Conservation (phyloP, 768 basidiomycete species). For the Mrakia gelida region DNA sequence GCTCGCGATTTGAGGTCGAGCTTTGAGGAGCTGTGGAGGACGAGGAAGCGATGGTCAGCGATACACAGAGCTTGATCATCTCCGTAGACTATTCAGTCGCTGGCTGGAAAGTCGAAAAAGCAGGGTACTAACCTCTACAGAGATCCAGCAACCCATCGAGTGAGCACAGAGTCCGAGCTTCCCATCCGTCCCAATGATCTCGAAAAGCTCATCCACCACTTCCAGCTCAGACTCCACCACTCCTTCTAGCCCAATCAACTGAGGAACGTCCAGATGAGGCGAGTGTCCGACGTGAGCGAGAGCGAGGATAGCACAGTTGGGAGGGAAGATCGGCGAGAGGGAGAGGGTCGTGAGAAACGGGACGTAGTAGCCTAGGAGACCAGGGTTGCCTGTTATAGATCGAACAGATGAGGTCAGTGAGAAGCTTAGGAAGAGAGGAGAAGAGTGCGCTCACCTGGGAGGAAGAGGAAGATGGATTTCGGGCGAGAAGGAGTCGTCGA, state of each 20-base stretch:
- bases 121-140: conserved; percentile 38
- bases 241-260: conserved; percentile 53
- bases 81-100: no score
- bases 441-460: background rate
- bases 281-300: conserved; percentile 60
- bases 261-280: conserved; percentile 38
- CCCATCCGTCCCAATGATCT: conserved; percentile 40
- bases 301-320: conserved; percentile 52
- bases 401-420: no score
- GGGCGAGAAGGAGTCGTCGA: background rate
- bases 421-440: background rate
- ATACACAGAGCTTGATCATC: no score
- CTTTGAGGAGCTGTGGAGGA: conserved; percentile 53
- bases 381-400: conserved; percentile 43
- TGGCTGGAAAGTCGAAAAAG: no score
- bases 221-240: conserved; percentile 31
- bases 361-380: conserved; percentile 63
- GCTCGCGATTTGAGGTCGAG: conserved; percentile 47
- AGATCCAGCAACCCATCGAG: conserved; percentile 69
- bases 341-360: conserved; percentile 55
- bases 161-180: conserved; percentile 58
- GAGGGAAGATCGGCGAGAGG: conserved; percentile 49
- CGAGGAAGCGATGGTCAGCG: background rate
- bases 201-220: conserved; percentile 44
- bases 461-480: conserved; percentile 7